Base-by-base conservation (phyloP, 192 early-diverging fungal species). In the Umbelopsis sp. region DNA sequence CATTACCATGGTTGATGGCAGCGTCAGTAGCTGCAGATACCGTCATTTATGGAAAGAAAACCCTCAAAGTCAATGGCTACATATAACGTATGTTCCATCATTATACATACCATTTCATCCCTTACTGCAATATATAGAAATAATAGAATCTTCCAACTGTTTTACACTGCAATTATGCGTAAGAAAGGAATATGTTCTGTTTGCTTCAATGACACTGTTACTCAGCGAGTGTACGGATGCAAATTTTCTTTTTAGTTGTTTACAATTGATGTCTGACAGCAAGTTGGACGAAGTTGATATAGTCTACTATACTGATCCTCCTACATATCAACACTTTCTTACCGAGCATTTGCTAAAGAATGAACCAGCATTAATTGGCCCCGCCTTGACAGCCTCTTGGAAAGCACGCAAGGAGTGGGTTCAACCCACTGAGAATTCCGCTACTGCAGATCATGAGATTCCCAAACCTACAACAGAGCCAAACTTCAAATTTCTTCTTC, bases 371-470 rank as follows among this genome's bases (percentile, higher is more conserved):
- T 45, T 88, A 45, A 77, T 88, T 56, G 87, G 85, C 0, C 81
- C 87, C 9, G 38, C 68, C 0, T 56, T 83, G 31, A 85, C 83
- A 17, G 65, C 43, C 68, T 11, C 72, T 47, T 92, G 91, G 91
- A 51, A 71, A 9, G 85, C 86, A 8, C 80, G 87, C 10, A 71
- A 76, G n/a, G 79, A 87, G 62, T 92, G 91, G 91, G 83, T 88
- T 0, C 47, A 47, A 11, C 17, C 71, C 16, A 53, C 6, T 2
- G 38, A 59, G n/a, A 49, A 21, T 9, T 7, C 69, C 71, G 43
- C 32, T 17, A 22, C 74, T 75, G 14, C 50, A 76, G 53, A 16
- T 36, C 45, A 29, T 36, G 56, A 17, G 29, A 34, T 0, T 14
- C 56, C 31, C 24, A 25, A 70, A 59, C 56, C 62, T 20, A 24